Conservation (phyloP, 1,284 basidiomycete species). For the Anthracocystis panici-leucophaei region DNA sequence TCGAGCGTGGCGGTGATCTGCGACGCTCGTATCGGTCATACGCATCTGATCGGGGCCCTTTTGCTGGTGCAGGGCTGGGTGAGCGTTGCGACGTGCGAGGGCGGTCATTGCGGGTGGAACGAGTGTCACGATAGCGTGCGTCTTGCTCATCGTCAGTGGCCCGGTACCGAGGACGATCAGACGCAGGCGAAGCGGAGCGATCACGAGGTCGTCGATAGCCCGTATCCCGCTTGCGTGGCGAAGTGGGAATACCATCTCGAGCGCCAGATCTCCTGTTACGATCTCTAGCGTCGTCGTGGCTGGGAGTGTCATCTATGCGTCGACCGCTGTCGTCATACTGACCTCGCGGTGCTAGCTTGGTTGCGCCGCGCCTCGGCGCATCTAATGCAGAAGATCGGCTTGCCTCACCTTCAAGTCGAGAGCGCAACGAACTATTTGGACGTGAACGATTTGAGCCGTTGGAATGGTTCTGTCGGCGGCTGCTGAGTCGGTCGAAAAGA, state of each 20-base stretch:
- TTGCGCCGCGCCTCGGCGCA: slow-evolving; percentile 3
- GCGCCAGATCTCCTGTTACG: neutral
- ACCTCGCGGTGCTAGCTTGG: slow-evolving; percentile 38
- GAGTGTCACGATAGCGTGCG: slow-evolving; percentile 8
- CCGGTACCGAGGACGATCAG: slow-evolving; percentile 9
- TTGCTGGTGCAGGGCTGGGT: slow-evolving; percentile 18
- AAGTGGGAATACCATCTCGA: slow-evolving; percentile 23
- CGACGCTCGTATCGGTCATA: slow-evolving; percentile 24
- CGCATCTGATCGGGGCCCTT: slow-evolving; percentile 3
- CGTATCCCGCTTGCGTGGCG: slow-evolving; percentile 24
- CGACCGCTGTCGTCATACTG: slow-evolving; percentile 39
- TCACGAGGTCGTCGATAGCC: slow-evolving; percentile 10
- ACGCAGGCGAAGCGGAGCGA: slow-evolving; percentile 22
- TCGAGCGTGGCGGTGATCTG: slow-evolving; percentile 14
- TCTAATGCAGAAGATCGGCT: slow-evolving; percentile 8
- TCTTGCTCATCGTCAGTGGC: slow-evolving; percentile 14
- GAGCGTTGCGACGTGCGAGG: slow-evolving; percentile 25
- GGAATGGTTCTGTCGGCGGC: slow-evolving; percentile 18
- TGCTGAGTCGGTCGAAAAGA: slow-evolving; percentile 31
- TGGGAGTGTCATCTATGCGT: slow-evolving; percentile 24
- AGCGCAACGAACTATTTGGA: slow-evolving; percentile 21
- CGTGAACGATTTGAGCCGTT: slow-evolving; percentile 20
- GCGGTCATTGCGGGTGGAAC: slow-evolving; percentile 15
- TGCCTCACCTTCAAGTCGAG: slow-evolving; percentile 13
- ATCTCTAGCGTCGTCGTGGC: slow-evolving; percentile 6